Base-by-base conservation (phyloP, 306 rosid species). In the Pyrus betulifolia region DNA sequence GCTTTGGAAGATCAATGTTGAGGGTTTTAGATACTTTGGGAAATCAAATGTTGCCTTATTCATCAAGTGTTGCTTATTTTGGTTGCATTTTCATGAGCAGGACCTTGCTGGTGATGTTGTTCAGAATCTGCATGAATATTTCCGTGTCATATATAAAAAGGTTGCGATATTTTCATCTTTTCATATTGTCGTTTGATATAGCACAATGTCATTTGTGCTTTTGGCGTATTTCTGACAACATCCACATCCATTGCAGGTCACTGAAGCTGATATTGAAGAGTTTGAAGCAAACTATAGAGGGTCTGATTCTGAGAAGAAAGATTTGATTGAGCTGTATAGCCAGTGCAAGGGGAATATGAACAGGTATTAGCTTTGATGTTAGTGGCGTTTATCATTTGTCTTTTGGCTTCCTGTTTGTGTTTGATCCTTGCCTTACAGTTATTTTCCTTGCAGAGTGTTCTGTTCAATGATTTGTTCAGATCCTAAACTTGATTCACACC, bases 401-500 rank as follows among this genome's bases (percentile, higher is more conserved):
- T 52, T 18, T 30, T 61, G 79, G 60, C 27, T 78, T 74, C 62
- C 35, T 64, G 38, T 85, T 72, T 80, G 58, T 68, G 71, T 72
- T 55, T 74, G 1, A 65, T 49, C 17, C 21, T 49, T 49, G 17
- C 17, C 21, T 49, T 49, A 49, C 67, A 2, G 70, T 73, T 74
- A 10, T 60, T 81, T 63, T 64, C 65, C 51, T 54, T 84, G 75
- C 85, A 95, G 99, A 83, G 88, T 95, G 38, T 92, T 92, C 79
- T 92, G 97, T 81, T 95, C 97, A 68, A 95, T 95, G 99, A 89
- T 95, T 69, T 95, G 99, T 89, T 95, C 99, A 5, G 97, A 92
- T 83, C 82, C 89, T 72, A 87, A 88, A 84, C 91, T 90, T 12
- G 99, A 95, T 81, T 92, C 99, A 4, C 93, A 88, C 62, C 86